Evolutionary conservation across 2,329 filamentous ascomycete species (phyloP).

Genomic region (Pyricularia pennisetigena): DNA sequence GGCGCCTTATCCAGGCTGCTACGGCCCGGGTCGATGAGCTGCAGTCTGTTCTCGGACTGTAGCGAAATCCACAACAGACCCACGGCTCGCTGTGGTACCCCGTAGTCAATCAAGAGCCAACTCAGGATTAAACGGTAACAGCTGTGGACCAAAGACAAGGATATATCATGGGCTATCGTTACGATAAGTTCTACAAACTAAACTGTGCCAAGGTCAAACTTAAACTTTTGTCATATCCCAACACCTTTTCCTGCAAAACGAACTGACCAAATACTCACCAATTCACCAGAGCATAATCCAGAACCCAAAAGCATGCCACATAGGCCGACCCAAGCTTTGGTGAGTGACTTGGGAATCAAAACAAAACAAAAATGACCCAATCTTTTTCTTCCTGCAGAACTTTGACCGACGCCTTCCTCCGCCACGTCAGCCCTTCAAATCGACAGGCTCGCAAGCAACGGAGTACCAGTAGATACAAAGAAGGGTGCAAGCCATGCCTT

Average conservation of each 20-base stretch:
- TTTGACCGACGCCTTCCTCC: background rate
- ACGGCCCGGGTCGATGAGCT: no score
- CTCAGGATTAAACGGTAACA: background rate
- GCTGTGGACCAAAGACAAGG: background rate
- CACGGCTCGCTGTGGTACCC: background rate
- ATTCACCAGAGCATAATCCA: background rate
- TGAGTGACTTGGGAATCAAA: background rate
- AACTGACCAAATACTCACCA: background rate
- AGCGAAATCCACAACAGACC: no score
- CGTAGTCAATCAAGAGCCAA: background rate
- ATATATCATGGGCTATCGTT: background rate
- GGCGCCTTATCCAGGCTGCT: no score
- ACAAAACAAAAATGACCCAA: background rate
- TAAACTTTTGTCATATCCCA: background rate
- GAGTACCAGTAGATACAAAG: background rate
- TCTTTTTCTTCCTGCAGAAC: background rate
- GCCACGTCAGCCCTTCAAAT: background rate
- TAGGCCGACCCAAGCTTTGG: background rate
- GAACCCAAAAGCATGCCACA: background rate
- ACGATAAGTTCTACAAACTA: background rate
- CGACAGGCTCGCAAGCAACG: background rate
- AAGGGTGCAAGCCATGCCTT: background rate
- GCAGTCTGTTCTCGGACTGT: no score
- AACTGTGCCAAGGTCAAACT: background rate
- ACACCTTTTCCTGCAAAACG: background rate